Evolutionary conservation across 257 asterid species (phyloP), one percentile per base, ranked within the genome.

Genomic region (Paraleonurus japonicus): DNA sequence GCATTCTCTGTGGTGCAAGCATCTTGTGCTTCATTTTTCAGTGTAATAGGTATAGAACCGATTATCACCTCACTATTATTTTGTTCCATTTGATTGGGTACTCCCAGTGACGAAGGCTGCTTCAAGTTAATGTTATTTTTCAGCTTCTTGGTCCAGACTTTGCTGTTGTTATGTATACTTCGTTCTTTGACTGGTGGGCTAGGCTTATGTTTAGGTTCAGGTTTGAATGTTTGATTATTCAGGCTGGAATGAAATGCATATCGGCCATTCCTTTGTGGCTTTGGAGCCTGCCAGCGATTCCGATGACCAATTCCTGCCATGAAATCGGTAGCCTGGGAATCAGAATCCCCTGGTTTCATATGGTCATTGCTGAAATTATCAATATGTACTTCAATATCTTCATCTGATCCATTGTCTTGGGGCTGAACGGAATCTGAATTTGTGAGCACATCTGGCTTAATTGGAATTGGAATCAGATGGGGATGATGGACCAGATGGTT

Each of bases 111-210:
- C n/a, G 79, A 55, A 30, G 62, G 68, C 71, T 78, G 78, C 67
- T 72, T 83, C 47, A 65, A 62, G 78, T 77, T 75, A 24, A 74
- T 80, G 67, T 79, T 80, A 47, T 37, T 80, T 75, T 82, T 86
- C 72, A 64, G 48, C 76, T 91, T 94, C 86, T 79, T 87, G 72
- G 98, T 75, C 97, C 97, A 89, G 58, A 89, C 83, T 83, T 85
- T 88, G 84, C 63, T 81, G 63, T 79, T 73, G 74, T 86, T 79
- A 37, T 59, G 78, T 24, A 50, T 54, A 67, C 63, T 70, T 74
- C 79, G 78, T 67, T 84, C 88, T 72, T 82, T 90, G 35, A 80
- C 62, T 76, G 81, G 77, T 76, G 79, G 77, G 28, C 80, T 78
- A 35, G 37, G 89, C 81, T 92, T 88, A 57, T 84, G 88, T 7